phyloP scores from a whole-genome alignment of 495 filamentous ascomycete genomes.

The Podospora bellae-mahoneyi region DNA sequence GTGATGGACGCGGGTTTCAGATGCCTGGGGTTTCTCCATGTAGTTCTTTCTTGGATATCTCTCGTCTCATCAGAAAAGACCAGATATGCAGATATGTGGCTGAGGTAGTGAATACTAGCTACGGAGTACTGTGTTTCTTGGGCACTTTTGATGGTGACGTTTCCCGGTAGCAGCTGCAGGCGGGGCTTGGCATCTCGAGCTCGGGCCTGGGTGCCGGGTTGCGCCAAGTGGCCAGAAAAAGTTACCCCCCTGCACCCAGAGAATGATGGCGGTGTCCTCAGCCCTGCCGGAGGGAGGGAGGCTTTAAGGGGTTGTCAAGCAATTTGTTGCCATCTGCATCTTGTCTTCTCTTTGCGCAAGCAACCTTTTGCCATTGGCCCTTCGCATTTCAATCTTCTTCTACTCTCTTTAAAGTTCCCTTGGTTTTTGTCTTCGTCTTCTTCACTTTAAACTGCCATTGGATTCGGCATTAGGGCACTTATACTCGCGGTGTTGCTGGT shows the following conservation, averaged over 20 bases:
- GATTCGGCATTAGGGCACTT: neutral
- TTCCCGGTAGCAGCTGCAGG: neutral
- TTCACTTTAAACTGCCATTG: slow-evolving; percentile 9
- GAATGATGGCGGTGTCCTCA: slow-evolving; percentile 12
- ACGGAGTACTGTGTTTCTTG: too few species aligned
- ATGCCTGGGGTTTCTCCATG: too few species aligned
- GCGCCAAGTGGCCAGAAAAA: slow-evolving; percentile 36
- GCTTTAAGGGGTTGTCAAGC: slow-evolving; percentile 23
- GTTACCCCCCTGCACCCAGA: slow-evolving; percentile 13
- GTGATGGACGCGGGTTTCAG: too few species aligned
- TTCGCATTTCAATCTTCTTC: slow-evolving; percentile 17
- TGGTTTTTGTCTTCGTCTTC: slow-evolving; percentile 17
- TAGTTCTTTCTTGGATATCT: too few species aligned
- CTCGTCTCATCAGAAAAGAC: too few species aligned
- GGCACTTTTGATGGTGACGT: neutral
- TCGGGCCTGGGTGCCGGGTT: neutral
- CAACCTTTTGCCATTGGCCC: slow-evolving; percentile 3
- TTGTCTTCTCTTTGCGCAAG: neutral
- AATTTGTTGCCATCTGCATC: slow-evolving; percentile 14
- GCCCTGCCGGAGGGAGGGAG: slow-evolving; percentile 17
- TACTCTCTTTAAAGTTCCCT: slow-evolving; percentile 23
- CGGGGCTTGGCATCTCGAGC: neutral
- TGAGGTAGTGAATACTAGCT: too few species aligned
- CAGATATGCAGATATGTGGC: too few species aligned
- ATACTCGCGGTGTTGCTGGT: slow-evolving; percentile 9